These are phyloP conservation scores for Cetradonia linearis DNA, from an alignment of 495 filamentous ascomycete species.

Conservation along the genomic window DNA sequence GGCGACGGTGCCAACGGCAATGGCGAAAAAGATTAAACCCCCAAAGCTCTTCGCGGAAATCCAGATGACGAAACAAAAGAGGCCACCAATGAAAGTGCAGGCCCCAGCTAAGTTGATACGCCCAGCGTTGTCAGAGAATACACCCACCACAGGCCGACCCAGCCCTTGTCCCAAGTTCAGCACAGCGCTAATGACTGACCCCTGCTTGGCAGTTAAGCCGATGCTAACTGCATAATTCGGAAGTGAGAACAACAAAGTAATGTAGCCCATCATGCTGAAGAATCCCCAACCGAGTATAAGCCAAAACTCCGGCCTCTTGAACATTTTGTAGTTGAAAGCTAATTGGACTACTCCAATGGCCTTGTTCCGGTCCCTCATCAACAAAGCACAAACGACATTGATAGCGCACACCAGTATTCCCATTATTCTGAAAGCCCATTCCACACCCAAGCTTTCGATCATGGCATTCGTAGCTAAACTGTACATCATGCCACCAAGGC, in stretches of 20 bases:
- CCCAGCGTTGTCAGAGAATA: conserved; percentile 55
- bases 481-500: conserved; percentile 58
- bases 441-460: conserved; percentile 48
- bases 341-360: conserved; percentile 43
- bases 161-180: conserved; percentile 56
- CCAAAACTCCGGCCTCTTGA: conserved; percentile 45
- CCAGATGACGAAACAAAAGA: conserved; percentile 60
- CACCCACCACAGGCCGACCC: conserved; percentile 58
- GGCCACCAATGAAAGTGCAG: conserved; percentile 48
- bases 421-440: conserved; percentile 61
- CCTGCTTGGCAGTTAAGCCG: conserved; percentile 53
- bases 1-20: conserved; percentile 53
- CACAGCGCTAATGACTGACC: conserved; percentile 53
- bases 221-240: conserved; percentile 56
- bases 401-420: conserved; percentile 50
- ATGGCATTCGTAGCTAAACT: conserved; percentile 25
- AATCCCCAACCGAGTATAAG: conserved; percentile 54
- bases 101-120: conserved; percentile 56
- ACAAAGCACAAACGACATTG: conserved; percentile 46
- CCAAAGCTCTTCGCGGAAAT: conserved; percentile 51
- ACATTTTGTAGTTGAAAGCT: conserved; percentile 46
- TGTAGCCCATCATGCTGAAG: conserved; percentile 59
- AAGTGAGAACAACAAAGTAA: conserved; percentile 62
- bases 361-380: conserved; percentile 56
- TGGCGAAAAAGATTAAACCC: conserved; percentile 53